phyloP scores from a whole-genome alignment of 805 yeast species.

The Sugiyamaella boreocaroliniensis region DNA sequence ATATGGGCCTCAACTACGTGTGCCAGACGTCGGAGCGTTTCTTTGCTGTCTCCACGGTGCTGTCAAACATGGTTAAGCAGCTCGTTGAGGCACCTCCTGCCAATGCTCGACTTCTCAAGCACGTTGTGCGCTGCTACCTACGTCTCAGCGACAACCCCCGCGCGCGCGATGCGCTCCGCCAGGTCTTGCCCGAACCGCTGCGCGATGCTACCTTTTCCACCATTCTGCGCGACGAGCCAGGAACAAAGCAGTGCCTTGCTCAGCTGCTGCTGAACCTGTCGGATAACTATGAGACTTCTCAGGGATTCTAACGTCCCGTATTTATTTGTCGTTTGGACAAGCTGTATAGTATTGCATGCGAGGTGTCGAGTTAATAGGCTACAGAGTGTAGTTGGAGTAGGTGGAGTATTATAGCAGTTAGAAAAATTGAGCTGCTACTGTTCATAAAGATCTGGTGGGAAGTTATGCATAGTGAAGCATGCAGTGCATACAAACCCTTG shows the following conservation, averaged over 20 bases:
- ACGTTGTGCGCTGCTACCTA: constrained; percentile 88
- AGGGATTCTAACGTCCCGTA: neutral
- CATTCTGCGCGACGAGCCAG: constrained; percentile 76
- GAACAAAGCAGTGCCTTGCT: constrained; percentile 79
- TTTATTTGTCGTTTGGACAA: neutral
- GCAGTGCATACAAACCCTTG: too few relatives aligned
- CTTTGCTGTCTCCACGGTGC: constrained; percentile 85
- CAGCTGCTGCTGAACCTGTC: constrained; percentile 68
- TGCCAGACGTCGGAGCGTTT: constrained; percentile 95
- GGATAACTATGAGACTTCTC: constrained; percentile 30
- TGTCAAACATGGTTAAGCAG: constrained; percentile 84
- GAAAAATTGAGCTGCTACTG: too few relatives aligned
- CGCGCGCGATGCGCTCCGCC: constrained; percentile 80
- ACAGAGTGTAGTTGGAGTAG: neutral
- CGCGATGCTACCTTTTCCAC: constrained; percentile 79
- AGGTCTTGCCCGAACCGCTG: constrained; percentile 78
- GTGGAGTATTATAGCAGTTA: too few relatives aligned
- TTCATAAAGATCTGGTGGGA: too few relatives aligned
- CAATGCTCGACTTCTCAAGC: constrained; percentile 81
- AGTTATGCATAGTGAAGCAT: too few relatives aligned
- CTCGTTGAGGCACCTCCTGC: constrained; percentile 52
- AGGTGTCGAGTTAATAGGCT: neutral
- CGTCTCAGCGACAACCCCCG: constrained; percentile 84
- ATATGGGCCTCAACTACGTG: constrained; percentile 81
- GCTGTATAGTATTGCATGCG: neutral